Conservation (phyloP, 495 filamentous ascomycete genomes). For the Penicillium simplicissimum region DNA sequence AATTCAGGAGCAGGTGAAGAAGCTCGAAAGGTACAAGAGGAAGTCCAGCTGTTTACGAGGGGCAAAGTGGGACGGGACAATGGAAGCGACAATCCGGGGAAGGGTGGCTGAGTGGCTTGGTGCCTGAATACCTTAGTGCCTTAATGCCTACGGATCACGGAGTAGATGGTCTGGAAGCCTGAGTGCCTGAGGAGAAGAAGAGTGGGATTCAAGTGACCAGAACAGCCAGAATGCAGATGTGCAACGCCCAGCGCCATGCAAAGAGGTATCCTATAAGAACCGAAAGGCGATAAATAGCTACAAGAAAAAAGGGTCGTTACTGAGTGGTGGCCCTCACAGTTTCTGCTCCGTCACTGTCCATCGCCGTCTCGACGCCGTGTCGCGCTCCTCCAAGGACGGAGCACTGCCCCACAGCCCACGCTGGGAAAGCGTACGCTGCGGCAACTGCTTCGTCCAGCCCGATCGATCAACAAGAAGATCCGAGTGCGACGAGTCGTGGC, state of each 20-base stretch:
- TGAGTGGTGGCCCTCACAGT: slow-evolving; percentile 20
- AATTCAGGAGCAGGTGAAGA: too few species aligned
- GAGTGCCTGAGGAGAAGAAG: background rate
- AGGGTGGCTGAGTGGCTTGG: background rate
- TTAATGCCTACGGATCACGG: background rate
- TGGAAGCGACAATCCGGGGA: slow-evolving; percentile 26
- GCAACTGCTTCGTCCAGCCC: slow-evolving; percentile 30
- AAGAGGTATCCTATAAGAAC: slow-evolving; percentile 27
- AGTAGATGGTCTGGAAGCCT: slow-evolving; percentile 22
- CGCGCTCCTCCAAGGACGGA: slow-evolving; percentile 35
- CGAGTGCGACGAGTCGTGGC: slow-evolving; percentile 19
- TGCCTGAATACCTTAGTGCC: slow-evolving; percentile 18
- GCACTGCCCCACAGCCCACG: slow-evolving; percentile 48
- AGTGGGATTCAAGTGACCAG: background rate
- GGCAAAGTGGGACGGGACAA: slow-evolving; percentile 11
- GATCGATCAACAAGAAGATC: slow-evolving; percentile 13
- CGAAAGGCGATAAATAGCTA: slow-evolving; percentile 1
- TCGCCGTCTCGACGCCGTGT: slow-evolving; percentile 35
- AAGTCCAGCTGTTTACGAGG: slow-evolving; percentile 14
- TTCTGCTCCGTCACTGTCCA: slow-evolving; percentile 50
- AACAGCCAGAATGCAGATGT: background rate
- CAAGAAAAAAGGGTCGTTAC: slow-evolving; percentile 5
- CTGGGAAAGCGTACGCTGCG: slow-evolving; percentile 39
- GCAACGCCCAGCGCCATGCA: slow-evolving; percentile 27
- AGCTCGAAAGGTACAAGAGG: background rate